Conservation (phyloP, 805 yeast species). For the Hanseniaspora mollemarum region DNA sequence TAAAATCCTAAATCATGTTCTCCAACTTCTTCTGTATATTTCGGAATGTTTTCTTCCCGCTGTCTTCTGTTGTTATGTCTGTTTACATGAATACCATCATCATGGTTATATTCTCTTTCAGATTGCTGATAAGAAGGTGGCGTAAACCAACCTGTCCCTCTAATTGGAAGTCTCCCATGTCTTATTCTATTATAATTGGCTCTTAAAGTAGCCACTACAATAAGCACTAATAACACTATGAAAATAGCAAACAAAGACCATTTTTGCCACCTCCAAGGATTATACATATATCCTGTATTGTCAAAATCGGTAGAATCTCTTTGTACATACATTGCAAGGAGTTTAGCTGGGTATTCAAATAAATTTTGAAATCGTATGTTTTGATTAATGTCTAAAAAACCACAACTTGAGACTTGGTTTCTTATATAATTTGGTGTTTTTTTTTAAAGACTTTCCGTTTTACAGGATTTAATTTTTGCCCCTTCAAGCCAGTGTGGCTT, state of each 20-base stretch:
- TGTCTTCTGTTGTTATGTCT: slow-evolving; percentile 16
- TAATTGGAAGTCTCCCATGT: slow-evolving; percentile 40
- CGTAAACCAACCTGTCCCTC: slow-evolving; percentile 62
- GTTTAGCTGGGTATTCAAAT: too few species aligned
- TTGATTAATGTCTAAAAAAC: too few species aligned
- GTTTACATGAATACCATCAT: slow-evolving; percentile 22
- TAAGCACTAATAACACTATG: slow-evolving; percentile 37
- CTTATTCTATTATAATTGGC: slow-evolving; percentile 42
- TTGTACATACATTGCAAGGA: neutral
- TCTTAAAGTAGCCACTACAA: slow-evolving; percentile 41
- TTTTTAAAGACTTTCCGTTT: too few species aligned
- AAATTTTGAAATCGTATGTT: too few species aligned
- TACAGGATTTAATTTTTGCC: too few species aligned
- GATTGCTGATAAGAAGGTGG: slow-evolving; percentile 56
- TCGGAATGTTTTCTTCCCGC: slow-evolving; percentile 48
- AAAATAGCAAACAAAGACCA: slow-evolving; percentile 61
- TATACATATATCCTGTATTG: neutral
- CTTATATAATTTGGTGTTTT: too few species aligned
- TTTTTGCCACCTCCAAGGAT: slow-evolving; percentile 34
- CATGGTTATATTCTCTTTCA: slow-evolving; percentile 40
- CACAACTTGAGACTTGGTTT: too few species aligned
- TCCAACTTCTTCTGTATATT: slow-evolving; percentile 54
- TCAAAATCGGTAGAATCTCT: neutral
- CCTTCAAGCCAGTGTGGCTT: too few species aligned
- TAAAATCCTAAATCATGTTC: slow-evolving; percentile 71